phyloP scores from a whole-genome alignment of 73 alveolate genomes.

The Tetrahymena malaccensis region DNA sequence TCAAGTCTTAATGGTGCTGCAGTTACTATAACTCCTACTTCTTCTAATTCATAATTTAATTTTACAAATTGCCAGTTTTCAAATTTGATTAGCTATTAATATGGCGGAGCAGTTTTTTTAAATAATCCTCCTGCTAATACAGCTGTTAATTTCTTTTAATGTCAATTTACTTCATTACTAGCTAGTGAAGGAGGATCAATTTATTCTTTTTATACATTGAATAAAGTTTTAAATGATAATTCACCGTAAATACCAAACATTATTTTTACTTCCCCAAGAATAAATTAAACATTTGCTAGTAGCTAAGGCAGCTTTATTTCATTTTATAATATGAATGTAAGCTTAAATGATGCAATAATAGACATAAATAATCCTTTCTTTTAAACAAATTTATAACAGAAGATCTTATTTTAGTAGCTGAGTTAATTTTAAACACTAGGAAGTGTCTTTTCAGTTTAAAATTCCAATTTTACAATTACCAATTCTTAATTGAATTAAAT shows the following conservation, averaged over 20 bases:
- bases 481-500: neutral
- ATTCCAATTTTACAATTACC: neutral
- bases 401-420: neutral
- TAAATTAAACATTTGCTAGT: neutral
- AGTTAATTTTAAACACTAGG: neutral
- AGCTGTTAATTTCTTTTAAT: neutral
- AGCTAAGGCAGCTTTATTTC: neutral
- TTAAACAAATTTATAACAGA: neutral
- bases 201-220: neutral
- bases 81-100: neutral
- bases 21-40: neutral
- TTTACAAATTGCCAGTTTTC: neutral
- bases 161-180: neutral
- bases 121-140: neutral
- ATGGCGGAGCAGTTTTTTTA: neutral
- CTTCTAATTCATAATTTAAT: neutral
- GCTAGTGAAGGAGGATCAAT: neutral
- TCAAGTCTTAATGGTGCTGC: neutral
- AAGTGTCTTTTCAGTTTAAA: neutral
- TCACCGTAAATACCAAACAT: neutral
- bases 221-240: neutral
- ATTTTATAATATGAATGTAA: neutral
- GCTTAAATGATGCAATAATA: neutral
- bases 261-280: neutral
- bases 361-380: neutral